A percentile compares a stretch with the other conserved stretches of the same genome.
These are phyloP conservation scores for Malus hybrid DNA, from an alignment of 331 rosid genomes.

Conservation along the genomic window DNA sequence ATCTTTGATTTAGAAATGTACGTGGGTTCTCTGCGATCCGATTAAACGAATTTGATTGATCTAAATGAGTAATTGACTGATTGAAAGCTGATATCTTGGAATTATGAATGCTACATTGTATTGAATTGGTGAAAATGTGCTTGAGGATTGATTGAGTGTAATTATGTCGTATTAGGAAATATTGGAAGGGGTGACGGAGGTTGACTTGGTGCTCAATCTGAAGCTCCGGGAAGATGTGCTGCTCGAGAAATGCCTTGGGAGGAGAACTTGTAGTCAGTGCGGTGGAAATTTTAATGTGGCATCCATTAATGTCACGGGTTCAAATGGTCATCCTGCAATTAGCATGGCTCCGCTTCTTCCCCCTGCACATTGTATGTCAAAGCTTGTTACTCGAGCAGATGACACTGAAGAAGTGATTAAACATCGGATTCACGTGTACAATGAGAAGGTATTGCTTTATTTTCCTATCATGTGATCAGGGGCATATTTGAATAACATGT, in stretches of 20 bases:
- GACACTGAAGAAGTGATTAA: constrained; percentile 72
- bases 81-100: neutral
- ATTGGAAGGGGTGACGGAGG: constrained; percentile 66
- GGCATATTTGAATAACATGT: neutral
- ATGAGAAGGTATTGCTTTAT: constrained; percentile 49
- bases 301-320: constrained; percentile 53
- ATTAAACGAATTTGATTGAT: neutral
- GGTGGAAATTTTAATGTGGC: constrained; percentile 86
- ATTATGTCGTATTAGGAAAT: constrained; percentile 49
- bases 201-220: constrained; percentile 87
- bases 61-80: neutral
- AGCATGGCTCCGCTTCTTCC: constrained; percentile 94
- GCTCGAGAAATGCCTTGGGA: constrained; percentile 88
- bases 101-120: neutral
- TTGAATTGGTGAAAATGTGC: neutral
- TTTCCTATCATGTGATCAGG: neutral
- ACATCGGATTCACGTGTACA: constrained; percentile 76
- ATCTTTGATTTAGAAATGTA: neutral
- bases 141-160: neutral
- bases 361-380: constrained; percentile 77
- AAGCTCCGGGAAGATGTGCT: constrained; percentile 78
- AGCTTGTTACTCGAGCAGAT: constrained; percentile 78
- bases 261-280: constrained; percentile 83
- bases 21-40: neutral
- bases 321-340: constrained; percentile 60